These are phyloP conservation scores for Aspergillus transmontanensis DNA, from an alignment of 2,329 filamentous ascomycete species.

Conservation along the genomic window DNA sequence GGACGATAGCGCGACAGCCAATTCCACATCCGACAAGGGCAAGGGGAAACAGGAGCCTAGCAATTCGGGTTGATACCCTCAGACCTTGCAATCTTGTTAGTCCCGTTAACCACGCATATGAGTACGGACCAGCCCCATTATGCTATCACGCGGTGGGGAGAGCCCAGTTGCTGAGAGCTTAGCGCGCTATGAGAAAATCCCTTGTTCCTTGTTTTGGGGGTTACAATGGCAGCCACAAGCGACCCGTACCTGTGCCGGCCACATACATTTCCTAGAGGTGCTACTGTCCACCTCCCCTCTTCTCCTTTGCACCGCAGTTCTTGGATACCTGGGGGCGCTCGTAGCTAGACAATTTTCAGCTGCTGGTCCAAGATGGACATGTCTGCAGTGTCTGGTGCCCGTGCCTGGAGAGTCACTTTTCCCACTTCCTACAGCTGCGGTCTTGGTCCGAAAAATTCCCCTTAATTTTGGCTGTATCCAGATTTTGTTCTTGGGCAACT, in stretches of 20 bases:
- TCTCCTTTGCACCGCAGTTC: not conserved
- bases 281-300: conserved; percentile 1
- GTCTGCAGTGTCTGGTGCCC: not conserved
- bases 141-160: not conserved
- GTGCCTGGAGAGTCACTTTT: not conserved
- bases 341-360: not conserved
- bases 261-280: not conserved
- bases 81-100: not conserved
- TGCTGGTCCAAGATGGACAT: not conserved
- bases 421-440: not conserved
- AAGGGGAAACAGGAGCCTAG: conserved; percentile 31
- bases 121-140: not conserved
- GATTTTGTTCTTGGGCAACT: not conserved
- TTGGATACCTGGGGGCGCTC: not conserved
- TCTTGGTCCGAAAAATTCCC: not conserved
- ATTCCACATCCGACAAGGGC: conserved; percentile 35
- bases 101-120: not conserved
- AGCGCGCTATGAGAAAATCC: not conserved
- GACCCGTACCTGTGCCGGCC: not conserved
- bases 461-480: not conserved
- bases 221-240: not conserved
- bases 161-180: not conserved
- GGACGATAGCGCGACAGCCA: conserved; percentile 45
- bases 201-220: not conserved
- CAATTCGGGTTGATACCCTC: conserved; percentile 28